Percentiles rank a stretch among this genome's conserved stretches.
Conservation (phyloP, 108 stramenopile species). For the Skeletonema tropicum region DNA sequence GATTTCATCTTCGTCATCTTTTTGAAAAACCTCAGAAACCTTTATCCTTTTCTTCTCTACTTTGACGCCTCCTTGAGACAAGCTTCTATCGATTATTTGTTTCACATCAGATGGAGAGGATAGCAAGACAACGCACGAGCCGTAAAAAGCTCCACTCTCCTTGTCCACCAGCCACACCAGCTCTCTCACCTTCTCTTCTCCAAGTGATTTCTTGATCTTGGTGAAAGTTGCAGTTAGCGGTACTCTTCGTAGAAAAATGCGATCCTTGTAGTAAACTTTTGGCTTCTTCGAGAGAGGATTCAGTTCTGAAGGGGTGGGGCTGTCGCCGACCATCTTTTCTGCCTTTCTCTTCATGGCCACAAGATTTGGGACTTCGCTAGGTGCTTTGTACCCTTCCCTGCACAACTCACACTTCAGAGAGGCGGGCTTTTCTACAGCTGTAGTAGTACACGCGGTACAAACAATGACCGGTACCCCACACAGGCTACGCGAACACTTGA, state of each 20-base stretch:
- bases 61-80: conserved; percentile 17
- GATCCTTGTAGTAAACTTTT: conserved; percentile 30
- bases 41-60: conserved; percentile 44
- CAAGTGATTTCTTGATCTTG: conserved; percentile 28
- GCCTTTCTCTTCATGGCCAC: conserved; percentile 58
- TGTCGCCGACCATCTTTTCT: conserved; percentile 32
- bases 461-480: conserved; percentile 87
- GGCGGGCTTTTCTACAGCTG: conserved; percentile 25
- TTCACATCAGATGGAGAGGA: conserved; percentile 29
- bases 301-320: background rate
- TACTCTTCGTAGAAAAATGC: conserved; percentile 52
- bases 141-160: conserved; percentile 59
- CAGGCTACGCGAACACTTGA: conserved; percentile 47
- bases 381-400: conserved; percentile 59
- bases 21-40: conserved; percentile 20
- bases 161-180: conserved; percentile 70
- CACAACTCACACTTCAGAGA: conserved; percentile 58
- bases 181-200: conserved; percentile 8
- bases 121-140: conserved; percentile 68
- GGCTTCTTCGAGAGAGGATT: background rate
- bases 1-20: conserved; percentile 13
- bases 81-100: conserved; percentile 20
- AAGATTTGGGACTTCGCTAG: conserved; percentile 54
- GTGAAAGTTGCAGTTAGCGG: conserved; percentile 49
- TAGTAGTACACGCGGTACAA: conserved; percentile 40